These are phyloP conservation scores for Cyberlindnera euphorbiiphila DNA, from an alignment of 805 yeast species.

Conservation along the genomic window DNA sequence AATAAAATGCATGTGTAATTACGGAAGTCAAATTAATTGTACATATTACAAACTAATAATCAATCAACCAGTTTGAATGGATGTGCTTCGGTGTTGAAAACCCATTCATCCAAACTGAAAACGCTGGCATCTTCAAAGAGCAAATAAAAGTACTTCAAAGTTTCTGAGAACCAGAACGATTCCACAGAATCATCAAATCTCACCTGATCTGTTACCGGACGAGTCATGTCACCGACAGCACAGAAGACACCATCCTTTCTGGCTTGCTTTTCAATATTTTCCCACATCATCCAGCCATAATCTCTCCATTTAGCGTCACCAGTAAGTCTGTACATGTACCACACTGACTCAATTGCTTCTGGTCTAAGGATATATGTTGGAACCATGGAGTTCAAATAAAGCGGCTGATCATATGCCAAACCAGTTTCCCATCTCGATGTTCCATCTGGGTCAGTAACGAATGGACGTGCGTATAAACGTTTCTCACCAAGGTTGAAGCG, in stretches of 20 bases:
- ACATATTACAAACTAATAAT: constrained; percentile 1
- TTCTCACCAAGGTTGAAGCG: constrained; percentile 5
- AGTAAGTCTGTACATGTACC: constrained; percentile 55
- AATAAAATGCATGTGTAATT: too few relatives aligned
- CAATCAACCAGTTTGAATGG: constrained; percentile 35
- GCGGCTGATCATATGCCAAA: constrained; percentile 25
- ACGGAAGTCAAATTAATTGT: too few relatives aligned
- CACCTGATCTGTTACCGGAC: constrained; percentile 23
- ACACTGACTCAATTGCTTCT: constrained; percentile 58
- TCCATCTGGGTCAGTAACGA: constrained; percentile 10
- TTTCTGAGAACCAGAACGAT: constrained; percentile 56
- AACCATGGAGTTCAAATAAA: constrained; percentile 33
- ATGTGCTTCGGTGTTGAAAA: constrained; percentile 62
- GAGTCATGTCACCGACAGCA: constrained; percentile 38
- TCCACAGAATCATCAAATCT: constrained; percentile 36
- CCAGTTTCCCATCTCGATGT: constrained; percentile 11
- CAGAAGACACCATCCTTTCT: constrained; percentile 34
- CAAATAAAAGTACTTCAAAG: constrained; percentile 52
- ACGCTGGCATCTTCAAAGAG: constrained; percentile 41
- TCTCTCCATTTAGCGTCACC: constrained; percentile 56
- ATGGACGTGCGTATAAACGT: constrained; percentile 4
- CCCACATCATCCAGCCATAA: constrained; percentile 48
- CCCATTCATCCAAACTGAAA: constrained; percentile 48
- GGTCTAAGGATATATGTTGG: constrained; percentile 49
- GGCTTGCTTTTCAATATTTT: constrained; percentile 32